These are phyloP conservation scores for Crucibulum laeve DNA, from an alignment of 768 basidiomycete genomes.

Conservation along the genomic window DNA sequence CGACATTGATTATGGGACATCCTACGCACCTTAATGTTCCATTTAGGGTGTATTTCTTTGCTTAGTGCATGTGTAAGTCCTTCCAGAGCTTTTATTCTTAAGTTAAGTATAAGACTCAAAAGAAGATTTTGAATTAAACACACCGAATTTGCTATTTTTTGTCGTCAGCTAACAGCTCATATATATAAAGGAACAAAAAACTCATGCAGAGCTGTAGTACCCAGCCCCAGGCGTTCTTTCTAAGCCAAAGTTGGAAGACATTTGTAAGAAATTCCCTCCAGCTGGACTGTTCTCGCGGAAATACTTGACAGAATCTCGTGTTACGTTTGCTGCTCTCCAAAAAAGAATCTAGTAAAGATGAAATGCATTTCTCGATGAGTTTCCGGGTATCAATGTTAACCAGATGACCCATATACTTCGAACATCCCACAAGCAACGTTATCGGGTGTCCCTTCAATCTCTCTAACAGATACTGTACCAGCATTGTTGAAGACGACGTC, in stretches of 20 bases:
- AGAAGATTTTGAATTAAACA: not conserved
- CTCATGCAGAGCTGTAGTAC: not conserved
- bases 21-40: constrained; percentile 25
- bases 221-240: not conserved
- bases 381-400: no score
- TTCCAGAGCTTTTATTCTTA: constrained; percentile 16
- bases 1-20: not conserved
- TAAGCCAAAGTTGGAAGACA: constrained; percentile 15
- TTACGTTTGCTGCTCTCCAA: constrained; percentile 29
- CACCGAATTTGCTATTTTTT: not conserved
- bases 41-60: constrained; percentile 31
- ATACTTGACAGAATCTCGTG: constrained; percentile 22
- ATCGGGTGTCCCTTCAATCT: constrained; percentile 32
- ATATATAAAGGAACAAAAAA: not conserved
- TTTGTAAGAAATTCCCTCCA: constrained; percentile 26
- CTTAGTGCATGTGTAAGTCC: constrained; percentile 27
- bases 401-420: constrained; percentile 24
- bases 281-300: constrained; percentile 29
- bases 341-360: constrained; percentile 12
- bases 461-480: constrained; percentile 23
- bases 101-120: not conserved
- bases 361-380: no score
- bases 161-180: not conserved
- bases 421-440: constrained; percentile 21
- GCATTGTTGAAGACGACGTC: constrained; percentile 46